A percentile compares a stretch with the other conserved stretches of the same genome.
phyloP scores from a whole-genome alignment of 2,329 filamentous ascomycete species.

The Thermochaetoides dissita region DNA sequence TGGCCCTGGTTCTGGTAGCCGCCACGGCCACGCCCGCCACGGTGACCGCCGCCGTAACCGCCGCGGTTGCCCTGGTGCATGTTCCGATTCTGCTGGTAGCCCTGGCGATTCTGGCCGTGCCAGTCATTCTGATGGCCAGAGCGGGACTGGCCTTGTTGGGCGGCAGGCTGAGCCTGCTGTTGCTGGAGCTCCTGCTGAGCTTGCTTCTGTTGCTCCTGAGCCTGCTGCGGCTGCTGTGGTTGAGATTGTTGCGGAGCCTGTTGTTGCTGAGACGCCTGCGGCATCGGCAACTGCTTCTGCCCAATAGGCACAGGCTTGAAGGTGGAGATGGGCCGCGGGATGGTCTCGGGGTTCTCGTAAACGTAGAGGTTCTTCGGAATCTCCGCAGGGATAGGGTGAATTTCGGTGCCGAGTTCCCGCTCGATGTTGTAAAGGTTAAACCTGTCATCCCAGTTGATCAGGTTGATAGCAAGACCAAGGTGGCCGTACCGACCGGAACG shows the following conservation, averaged over 20 bases:
- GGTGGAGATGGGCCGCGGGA: conserved; percentile 63
- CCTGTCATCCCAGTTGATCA: conserved; percentile 98
- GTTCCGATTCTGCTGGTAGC: conserved; percentile 19
- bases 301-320: conserved; percentile 19
- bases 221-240: conserved; percentile 5
- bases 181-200: conserved; percentile 7
- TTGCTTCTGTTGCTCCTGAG: conserved; percentile 7
- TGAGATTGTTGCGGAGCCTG: conserved; percentile 5
- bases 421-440: conserved; percentile 99
- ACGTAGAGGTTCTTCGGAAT: conserved; percentile 99
- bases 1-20: conserved; percentile 18
- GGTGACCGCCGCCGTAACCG: conserved; percentile 20
- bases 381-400: conserved; percentile 81
- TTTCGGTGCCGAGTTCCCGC: conserved; percentile 91
- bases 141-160: conserved; percentile 5
- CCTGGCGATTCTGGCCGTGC: conserved; percentile 25
- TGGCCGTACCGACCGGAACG: conserved; percentile 95
- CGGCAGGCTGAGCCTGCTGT: conserved; percentile 1
- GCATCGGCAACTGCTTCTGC: conserved; percentile 3
- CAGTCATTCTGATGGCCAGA: conserved; percentile 23
- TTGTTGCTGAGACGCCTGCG: conserved; percentile 6
- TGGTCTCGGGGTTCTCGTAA: conserved; percentile 89
- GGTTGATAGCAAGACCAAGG: conserved; percentile 90
- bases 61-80: conserved; percentile 26
- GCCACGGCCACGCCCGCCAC: conserved; percentile 21